phyloP scores from a whole-genome alignment of 495 filamentous ascomycete species.

The Talaromyces wortmannii region DNA sequence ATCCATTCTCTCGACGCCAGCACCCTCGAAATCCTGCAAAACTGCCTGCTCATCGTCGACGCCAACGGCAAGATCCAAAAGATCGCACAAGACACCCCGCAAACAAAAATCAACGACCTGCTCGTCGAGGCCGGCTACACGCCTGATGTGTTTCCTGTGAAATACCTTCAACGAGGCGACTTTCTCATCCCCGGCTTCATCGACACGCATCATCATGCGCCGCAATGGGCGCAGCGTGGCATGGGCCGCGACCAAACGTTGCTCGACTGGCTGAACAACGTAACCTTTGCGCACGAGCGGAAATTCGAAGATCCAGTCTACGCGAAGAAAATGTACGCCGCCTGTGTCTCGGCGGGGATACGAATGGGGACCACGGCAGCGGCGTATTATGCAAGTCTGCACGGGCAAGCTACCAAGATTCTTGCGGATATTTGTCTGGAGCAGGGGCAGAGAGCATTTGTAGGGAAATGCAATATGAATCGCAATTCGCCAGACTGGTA shows the following conservation, averaged over 20 bases:
- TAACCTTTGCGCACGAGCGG: constrained; percentile 60
- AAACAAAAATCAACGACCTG: constrained; percentile 4
- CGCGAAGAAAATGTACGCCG: constrained; percentile 43
- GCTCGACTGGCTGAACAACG: constrained; percentile 50
- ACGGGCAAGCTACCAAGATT: constrained; percentile 49
- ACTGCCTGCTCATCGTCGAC: constrained; percentile 35
- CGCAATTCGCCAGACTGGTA: constrained; percentile 55
- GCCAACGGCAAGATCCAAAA: constrained; percentile 33
- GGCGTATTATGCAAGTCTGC: constrained; percentile 56
- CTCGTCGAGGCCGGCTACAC: constrained; percentile 19
- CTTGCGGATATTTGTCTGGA: constrained; percentile 51
- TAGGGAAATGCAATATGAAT: constrained; percentile 64
- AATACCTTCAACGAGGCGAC: constrained; percentile 35
- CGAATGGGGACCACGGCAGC: constrained; percentile 61
- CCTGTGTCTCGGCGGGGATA: constrained; percentile 50
- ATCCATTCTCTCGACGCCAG: constrained; percentile 39
- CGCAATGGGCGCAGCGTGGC: constrained; percentile 56
- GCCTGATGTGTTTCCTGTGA: constrained; percentile 25
- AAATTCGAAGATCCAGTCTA: constrained; percentile 46
- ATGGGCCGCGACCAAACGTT: constrained; percentile 51
- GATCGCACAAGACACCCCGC: constrained; percentile 10
- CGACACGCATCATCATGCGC: constrained; percentile 61
- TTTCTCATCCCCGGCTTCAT: constrained; percentile 57
- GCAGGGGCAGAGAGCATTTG: constrained; percentile 54
- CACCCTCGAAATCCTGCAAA: constrained; percentile 40